Base-by-base conservation (phyloP, 495 filamentous ascomycete species). In the Penicillium tannophilum region DNA sequence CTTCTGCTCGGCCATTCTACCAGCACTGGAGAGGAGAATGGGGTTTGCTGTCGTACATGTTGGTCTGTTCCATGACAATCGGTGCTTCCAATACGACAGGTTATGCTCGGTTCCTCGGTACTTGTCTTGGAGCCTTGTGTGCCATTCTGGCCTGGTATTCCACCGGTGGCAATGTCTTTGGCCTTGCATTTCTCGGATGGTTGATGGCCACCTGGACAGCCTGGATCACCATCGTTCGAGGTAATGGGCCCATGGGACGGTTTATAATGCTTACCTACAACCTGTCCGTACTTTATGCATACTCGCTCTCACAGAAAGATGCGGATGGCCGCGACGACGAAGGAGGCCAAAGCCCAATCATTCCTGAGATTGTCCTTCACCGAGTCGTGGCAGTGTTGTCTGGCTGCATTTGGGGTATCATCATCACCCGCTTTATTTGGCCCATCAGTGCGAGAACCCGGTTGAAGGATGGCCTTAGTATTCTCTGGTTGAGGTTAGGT, bases 181-280 rank as follows among this genome's bases (percentile, higher is more conserved):
- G 82, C 2, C 85, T 98, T 43, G 87, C 88, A 14, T 78, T 90
- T 53, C 79, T 93, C 43, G 92, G 94, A 23, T 91, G 88, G 84
- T 59, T 90, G 0, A 87, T 97, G 67, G 85, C 90, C 0, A 79
- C 92, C 17, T 88, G 86, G 72, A 92, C 88, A 45, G 92, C 93
- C 62, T 96, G 92, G 72, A 85, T 98, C 56, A 97, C 96, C 56
- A 72, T 97, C 28, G 92, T 84, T 33, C 83, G 84, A 70, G 88
- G 88, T 41, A 91, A 94, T 72, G 92, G 90, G 3, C 91, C 94
- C 0, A 88, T 98, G 77, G 94, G 93, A 24, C 85, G 94, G 45
- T 97, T 97, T 68, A 90, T 91, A 58, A 82, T 95, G 73, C 84
- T 98, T 43, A 96, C 93, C 7, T 98, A 97, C 79, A 98, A 98